These are phyloP conservation scores for Heliosperma pusillum DNA, from an alignment of 148 eudicot species.

Conservation along the genomic window DNA sequence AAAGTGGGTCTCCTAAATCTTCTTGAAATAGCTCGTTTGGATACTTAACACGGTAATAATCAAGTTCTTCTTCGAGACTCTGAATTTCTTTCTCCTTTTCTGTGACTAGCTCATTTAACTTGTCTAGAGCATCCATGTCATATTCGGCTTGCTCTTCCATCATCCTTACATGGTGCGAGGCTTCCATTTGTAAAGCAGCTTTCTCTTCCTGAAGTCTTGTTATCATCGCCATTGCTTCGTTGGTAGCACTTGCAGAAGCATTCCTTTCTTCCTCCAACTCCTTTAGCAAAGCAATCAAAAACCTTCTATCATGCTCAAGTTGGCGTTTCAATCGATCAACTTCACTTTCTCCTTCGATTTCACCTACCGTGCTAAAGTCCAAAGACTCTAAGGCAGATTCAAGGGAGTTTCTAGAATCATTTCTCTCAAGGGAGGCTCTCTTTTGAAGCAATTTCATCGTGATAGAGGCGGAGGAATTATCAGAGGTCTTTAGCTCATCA, in stretches of 20 bases:
- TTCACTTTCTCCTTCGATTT: conserved; percentile 84
- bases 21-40: conserved; percentile 31
- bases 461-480: conserved; percentile 33
- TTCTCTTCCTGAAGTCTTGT: conserved; percentile 93
- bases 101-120: conserved; percentile 53
- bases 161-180: conserved; percentile 83
- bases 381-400: conserved; percentile 47
- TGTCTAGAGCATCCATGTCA: conserved; percentile 76
- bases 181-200: conserved; percentile 90
- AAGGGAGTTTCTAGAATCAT: conserved; percentile 63
- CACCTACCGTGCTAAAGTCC: conserved; percentile 50
- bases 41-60: conserved; percentile 39
- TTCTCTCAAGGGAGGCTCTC: conserved; percentile 79
- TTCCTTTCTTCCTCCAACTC: conserved; percentile 97
- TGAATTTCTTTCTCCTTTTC: conserved; percentile 84
- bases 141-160: conserved; percentile 99
- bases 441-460: conserved; percentile 64
- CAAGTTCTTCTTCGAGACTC: conserved; percentile 73
- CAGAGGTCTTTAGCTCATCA: conserved; percentile 49
- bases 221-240: conserved; percentile 98
- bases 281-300: conserved; percentile 58
- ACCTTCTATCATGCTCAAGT: conserved; percentile 71
- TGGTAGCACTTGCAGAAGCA: conserved; percentile 80
- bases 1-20: conserved; percentile 27
- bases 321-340: conserved; percentile 72